Base-by-base conservation (phyloP, 2,329 filamentous ascomycete species). In the Cladophialophora chaetospira region DNA sequence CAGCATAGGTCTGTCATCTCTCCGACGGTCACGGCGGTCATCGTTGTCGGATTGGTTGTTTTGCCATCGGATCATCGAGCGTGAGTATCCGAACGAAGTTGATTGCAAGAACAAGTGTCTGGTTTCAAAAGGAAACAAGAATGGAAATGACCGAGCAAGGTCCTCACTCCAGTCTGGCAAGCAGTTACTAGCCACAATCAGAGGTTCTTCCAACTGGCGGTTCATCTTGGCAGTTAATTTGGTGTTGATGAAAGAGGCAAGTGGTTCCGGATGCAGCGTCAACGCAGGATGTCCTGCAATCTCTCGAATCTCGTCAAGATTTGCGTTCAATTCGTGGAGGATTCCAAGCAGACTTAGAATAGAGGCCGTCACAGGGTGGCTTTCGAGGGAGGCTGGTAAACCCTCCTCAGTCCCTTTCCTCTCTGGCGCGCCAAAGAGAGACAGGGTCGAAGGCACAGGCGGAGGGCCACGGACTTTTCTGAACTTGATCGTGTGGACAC, bases 221-320 rank as follows among this genome's bases (percentile, higher is more conserved):
- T 99, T 99, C 55, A 99, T 82, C 76, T 99, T 99, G 1, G 94
- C 95, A 0, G 94, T 99, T 33, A 99, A 82, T 72, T 99, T 99
- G 0, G 94, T 97, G 70, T 99, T 99, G 74, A 99, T 94, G 67
- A 99, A 99, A 65, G 97, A 92, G 2, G 92, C 88, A 44, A 95
- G 74, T 0, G 93, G 89, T 72, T 97, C 93, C 60, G 84, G 86
- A 57, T 88, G 74, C 2, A 82, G 76, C 50, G 86, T 85, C 67
- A 88, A 88, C 66, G 88, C 88, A n/a, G 54, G 23, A 17, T 53
- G 52, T 19, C 58, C 60, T 38, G 58, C 28, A 60, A 93, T 88
- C 2, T 88, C 83, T 60, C 97, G 73, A 3, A 97, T 88, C 69
- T 97, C 93, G 64, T 97, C 92, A 13, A 97, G 83, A 60, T 97